Evolutionary conservation across 139 green algal species (phyloP), one percentile per base, ranked within the genome.

Genomic region (Chlamydomonas sphaeroides): DNA sequence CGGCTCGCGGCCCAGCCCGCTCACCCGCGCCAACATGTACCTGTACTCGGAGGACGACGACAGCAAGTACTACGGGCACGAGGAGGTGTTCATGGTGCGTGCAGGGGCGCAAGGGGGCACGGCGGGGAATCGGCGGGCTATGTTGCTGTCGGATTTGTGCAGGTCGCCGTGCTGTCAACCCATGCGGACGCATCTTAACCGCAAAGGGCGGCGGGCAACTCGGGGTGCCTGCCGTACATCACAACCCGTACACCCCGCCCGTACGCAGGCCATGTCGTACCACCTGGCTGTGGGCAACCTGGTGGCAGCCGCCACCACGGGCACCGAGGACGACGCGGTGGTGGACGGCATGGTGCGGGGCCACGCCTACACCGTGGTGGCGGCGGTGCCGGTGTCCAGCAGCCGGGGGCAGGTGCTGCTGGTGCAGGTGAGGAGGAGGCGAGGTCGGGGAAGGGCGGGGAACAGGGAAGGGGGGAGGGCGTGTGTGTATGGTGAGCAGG

Each of bases 311-410:
- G 45, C 42, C 59, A 82, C 75, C 4, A 59, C 61, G 74, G 74
- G 74, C 17, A 70, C 74, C 4, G 74, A 80, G 5, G 74, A 80
- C 23, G 74, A 70, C 59, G 38, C 51, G 38, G 74, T 71, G 39
- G 78, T 48, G 33, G 25, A 85, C 23, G 86, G 86, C 5, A 39
- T 90, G 39, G 83, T 90, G 10, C 56, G 56, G n/a, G 78, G 51
- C 3, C 86, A 90, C 83, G 72, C 74, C 32, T 90, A 88, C 73
- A 85, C 83, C 36, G 65, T 90, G 5, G 33, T 86, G 17, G n/a
- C 36, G 14, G 73, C 65, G n/a, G 3, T n/a, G 65, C 67, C 72
- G 7, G 53, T 82, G 14, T 33, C 62, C 38, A 81, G 78, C 65
- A 71, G 66, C 25, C 75, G 61, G 2, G 75, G 75, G 41, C 61